Base-by-base conservation (phyloP, 768 basidiomycete species). In the Termitomyces sp. region DNA sequence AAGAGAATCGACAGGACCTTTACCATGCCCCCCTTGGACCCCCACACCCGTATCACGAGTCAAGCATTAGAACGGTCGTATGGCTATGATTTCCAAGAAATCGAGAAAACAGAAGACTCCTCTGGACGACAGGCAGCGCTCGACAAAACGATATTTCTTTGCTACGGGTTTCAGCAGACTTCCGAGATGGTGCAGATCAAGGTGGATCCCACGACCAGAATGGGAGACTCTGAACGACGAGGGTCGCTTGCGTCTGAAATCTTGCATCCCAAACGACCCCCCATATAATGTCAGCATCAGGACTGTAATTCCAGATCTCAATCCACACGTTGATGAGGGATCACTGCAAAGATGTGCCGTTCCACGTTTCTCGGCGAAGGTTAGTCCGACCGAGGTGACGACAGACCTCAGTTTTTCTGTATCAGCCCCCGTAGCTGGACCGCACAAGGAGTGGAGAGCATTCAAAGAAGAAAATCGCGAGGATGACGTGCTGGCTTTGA, bases 391-490 rank as follows among this genome's bases (percentile, higher is more conserved):
- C 5, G 32, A 38, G 23, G 10, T 6, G 51, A 38, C 26, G 35
- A 30, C 49, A 32, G 10, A 33, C 30, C 30, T 30, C 3, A 18
- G 9, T 30, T n/a, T 32, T 32, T n/a, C 49, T 50, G 30, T 33
- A 32, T 32, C 30, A 33, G 32, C 18, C 4, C 49, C 49, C 18
- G 18, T 12, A 9, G 30, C 30, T 8, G 30, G 16, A 20, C 10
- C 14, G 32, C 32, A 33, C n/a, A 26, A 40, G 20, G 51, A 52
- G 12, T 47, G 41, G 55, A 33, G 44, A 20, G n/a, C 5, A 26
- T 32, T 56, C 41, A 56, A 56, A 49, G n/a, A 48, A 50, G 48
- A 57, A 50, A n/a, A 57, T 36, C 51, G 36, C 51, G 51, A 40
- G 51, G 36, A 40, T 52, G 38, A 57, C 36, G 47, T 12, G 9